Evolutionary conservation across 768 basidiomycete genomes (phyloP).

Genomic region (Kwoniella newhampshirensis): DNA sequence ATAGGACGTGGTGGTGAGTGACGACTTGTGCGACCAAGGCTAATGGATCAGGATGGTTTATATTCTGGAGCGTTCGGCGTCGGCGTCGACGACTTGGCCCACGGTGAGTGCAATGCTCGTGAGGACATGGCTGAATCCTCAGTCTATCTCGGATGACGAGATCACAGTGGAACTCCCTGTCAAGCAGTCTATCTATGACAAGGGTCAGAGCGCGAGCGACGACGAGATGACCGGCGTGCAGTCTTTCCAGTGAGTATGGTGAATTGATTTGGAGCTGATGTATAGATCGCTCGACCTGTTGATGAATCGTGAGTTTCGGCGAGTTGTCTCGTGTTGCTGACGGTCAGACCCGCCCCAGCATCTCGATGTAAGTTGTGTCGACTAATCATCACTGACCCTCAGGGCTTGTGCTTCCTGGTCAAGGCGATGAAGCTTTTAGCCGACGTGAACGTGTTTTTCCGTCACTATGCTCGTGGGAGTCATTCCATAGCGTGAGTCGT

Average conservation of each 20-base stretch:
- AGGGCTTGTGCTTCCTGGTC: conserved; percentile 30
- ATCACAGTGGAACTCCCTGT: conserved; percentile 44
- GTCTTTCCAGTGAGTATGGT: conserved; percentile 27
- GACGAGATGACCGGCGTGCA: conserved; percentile 33
- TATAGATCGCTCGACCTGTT: conserved; percentile 20
- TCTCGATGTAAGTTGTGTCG: conserved; percentile 35
- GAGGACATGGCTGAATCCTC: not conserved
- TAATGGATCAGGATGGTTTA: conserved; percentile 29
- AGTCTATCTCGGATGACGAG: conserved; percentile 36
- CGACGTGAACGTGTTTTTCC: conserved; percentile 34
- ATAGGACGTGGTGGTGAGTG: conserved; percentile 42
- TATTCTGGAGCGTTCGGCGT: conserved; percentile 21
- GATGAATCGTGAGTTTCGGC: conserved; percentile 9
- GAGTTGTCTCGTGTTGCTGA: not conserved
- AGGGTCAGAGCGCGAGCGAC: not conserved
- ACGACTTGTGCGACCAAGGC: not conserved
- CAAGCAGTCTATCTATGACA: conserved; percentile 30
- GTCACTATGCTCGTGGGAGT: conserved; percentile 27
- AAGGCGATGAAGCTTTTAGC: conserved; percentile 37
- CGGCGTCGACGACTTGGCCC: conserved; percentile 29
- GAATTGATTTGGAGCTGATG: not conserved
- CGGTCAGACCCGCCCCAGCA: conserved; percentile 28
- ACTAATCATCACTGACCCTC: too few species aligned
- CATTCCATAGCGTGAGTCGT: conserved; percentile 27
- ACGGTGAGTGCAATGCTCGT: conserved; percentile 15